Evolutionary conservation across 805 yeast genomes (phyloP).

Genomic region (Candida krabiensis): DNA sequence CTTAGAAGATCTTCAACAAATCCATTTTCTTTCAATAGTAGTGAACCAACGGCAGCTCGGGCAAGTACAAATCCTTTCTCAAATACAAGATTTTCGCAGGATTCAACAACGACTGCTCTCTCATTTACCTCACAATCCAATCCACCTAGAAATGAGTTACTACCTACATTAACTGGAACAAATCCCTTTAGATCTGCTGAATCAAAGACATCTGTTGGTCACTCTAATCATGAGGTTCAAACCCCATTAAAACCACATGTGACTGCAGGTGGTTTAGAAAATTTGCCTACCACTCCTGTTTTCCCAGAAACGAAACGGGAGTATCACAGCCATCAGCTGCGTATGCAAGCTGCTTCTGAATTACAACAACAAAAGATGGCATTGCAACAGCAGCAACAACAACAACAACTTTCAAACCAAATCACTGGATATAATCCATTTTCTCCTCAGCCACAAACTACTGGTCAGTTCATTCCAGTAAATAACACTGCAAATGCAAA

Average conservation of each 20-base stretch:
- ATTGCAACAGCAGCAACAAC: conserved; percentile 11
- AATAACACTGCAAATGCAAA: conserved; percentile 15
- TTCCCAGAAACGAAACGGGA: conserved; percentile 58
- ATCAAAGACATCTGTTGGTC: conserved; percentile 29
- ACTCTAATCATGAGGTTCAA: conserved; percentile 11
- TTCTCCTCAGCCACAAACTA: too few species aligned
- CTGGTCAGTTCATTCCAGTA: too few species aligned
- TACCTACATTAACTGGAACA: conserved; percentile 43
- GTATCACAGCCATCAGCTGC: conserved; percentile 19
- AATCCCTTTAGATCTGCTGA: conserved; percentile 55
- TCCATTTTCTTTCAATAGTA: conserved; percentile 27
- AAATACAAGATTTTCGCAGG: conserved; percentile 21
- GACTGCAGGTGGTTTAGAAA: conserved; percentile 75
- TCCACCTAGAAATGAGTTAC: conserved; percentile 5
- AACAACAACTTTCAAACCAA: conserved; percentile 9
- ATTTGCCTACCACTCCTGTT: conserved; percentile 62
- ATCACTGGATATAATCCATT: not conserved
- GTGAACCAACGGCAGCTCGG: conserved; percentile 5
- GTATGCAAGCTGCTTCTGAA: conserved; percentile 19
- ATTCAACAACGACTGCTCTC: conserved; percentile 24
- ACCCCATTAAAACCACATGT: conserved; percentile 45
- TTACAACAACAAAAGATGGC: conserved; percentile 22
- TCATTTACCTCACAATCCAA: conserved; percentile 10
- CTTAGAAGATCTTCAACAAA: conserved; percentile 26
- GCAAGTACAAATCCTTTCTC: conserved; percentile 29